phyloP scores from a whole-genome alignment of 2,329 filamentous ascomycete species.

The Hypoxylon rubiginosum region DNA sequence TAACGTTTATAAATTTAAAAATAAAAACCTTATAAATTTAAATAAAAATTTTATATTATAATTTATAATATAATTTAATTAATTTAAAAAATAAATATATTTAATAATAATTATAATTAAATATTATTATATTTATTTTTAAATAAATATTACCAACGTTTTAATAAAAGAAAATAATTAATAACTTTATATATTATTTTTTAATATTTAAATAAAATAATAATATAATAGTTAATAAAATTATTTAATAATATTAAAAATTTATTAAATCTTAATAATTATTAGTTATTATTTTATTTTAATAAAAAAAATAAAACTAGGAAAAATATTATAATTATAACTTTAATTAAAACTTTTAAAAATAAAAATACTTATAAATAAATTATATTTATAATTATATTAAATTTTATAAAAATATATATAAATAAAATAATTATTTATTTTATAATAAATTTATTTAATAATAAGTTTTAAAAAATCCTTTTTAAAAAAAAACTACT shows the following conservation, averaged over 20 bases:
- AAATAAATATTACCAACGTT: neutral
- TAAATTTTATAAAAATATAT: slow-evolving; percentile 5
- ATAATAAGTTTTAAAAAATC: too few relatives aligned
- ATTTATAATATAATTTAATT: slow-evolving; percentile 7
- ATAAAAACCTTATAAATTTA: too few relatives aligned
- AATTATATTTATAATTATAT: slow-evolving; percentile 5
- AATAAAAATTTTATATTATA: neutral
- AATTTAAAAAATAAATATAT: slow-evolving; percentile 5
- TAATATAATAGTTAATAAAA: too few relatives aligned
- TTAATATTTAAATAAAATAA: too few relatives aligned
- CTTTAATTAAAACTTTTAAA: too few relatives aligned
- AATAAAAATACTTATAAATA: neutral
- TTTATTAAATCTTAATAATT: slow-evolving; percentile 3
- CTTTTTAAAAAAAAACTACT: too few relatives aligned
- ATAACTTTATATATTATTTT: slow-evolving; percentile 5
- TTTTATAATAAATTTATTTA: slow-evolving; percentile 8
- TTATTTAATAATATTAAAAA: too few relatives aligned
- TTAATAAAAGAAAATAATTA: slow-evolving; percentile 4
- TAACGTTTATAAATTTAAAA: too few relatives aligned
- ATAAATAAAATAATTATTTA: neutral
- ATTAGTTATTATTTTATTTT: too few relatives aligned
- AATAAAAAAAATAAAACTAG: too few relatives aligned
- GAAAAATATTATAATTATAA: too few relatives aligned
- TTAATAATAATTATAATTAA: slow-evolving; percentile 1
- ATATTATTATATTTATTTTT: neutral